Evolutionary conservation across 2,329 filamentous ascomycete species (phyloP).

Genomic region (Sporothrix euskadiensis): DNA sequence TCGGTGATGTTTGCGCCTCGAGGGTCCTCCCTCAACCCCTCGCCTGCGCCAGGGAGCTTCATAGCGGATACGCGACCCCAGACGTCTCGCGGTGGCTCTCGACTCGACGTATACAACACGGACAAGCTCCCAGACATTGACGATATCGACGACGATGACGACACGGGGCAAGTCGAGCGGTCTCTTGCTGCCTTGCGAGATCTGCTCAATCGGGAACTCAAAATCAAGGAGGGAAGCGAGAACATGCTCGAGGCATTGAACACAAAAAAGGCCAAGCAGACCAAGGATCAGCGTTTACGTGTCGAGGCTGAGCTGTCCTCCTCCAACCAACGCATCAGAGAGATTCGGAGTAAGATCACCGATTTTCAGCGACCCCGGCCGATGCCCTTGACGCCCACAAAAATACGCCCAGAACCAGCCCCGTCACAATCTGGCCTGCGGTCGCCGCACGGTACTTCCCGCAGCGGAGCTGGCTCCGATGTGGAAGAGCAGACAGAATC

Average conservation of each 20-base stretch:
- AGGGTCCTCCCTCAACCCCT: conserved; percentile 68
- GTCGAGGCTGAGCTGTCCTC: conserved; percentile 88
- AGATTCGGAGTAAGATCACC: conserved; percentile 60
- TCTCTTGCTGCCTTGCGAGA: conserved; percentile 75
- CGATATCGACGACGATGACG: conserved; percentile 29
- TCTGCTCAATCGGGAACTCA: conserved; percentile 88
- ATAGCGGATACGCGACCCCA: conserved; percentile 78
- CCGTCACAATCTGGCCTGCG: conserved; percentile 50
- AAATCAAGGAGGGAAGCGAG: conserved; percentile 97
- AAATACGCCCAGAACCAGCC: conserved; percentile 51
- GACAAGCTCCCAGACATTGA: conserved; percentile 60
- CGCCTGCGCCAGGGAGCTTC: conserved; percentile 78
- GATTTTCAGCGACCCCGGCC: conserved; percentile 57
- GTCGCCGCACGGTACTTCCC: conserved; percentile 59
- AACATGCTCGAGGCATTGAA: conserved; percentile 96
- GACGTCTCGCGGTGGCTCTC: conserved; percentile 63
- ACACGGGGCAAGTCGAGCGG: conserved; percentile 57
- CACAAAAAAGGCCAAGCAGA: conserved; percentile 92
- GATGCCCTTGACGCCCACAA: conserved; percentile 54
- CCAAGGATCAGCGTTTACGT: conserved; percentile 75
- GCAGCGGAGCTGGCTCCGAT: conserved; percentile 60
- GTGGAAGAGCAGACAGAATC: conserved; percentile 74
- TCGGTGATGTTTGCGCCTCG: conserved; percentile 65
- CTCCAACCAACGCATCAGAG: conserved; percentile 72
- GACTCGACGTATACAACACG: conserved; percentile 53